Evolutionary conservation across 2,329 filamentous ascomycete genomes (phyloP).

Genomic region (Keithomyces neogunnii): DNA sequence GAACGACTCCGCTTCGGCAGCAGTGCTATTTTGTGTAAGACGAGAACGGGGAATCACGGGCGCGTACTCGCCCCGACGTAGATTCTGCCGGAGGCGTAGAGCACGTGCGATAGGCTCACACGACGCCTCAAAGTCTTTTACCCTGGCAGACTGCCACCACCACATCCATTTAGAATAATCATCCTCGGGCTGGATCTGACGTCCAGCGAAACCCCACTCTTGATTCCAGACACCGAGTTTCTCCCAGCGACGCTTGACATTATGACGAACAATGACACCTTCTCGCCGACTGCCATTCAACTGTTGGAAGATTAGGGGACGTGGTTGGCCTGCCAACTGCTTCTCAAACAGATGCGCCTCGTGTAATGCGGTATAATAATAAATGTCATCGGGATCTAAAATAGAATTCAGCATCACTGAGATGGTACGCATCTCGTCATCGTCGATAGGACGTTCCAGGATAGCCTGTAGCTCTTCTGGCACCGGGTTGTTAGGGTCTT

Average conservation of each 20-base stretch:
- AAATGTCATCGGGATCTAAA: too few relatives aligned
- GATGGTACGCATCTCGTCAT: too few relatives aligned
- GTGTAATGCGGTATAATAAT: too few relatives aligned
- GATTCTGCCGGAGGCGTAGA: conserved; percentile 1
- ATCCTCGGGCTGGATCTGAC: neutral
- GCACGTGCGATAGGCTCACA: neutral
- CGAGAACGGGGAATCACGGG: conserved; percentile 1
- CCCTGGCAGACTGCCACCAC: too few relatives aligned
- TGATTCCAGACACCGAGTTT: conserved; percentile 4
- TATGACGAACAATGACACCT: conserved; percentile 2
- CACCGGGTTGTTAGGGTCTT: too few relatives aligned
- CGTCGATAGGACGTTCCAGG: neutral
- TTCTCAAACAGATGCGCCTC: too few relatives aligned
- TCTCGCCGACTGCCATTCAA: neutral
- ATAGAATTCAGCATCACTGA: too few relatives aligned
- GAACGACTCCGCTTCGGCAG: neutral
- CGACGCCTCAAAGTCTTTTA: too few relatives aligned
- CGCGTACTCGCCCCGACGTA: neutral
- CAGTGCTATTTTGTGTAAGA: neutral
- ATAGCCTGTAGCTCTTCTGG: neutral
- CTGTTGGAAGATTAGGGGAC: neutral
- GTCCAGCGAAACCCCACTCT: conserved; percentile 1
- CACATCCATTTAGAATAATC: too few relatives aligned
- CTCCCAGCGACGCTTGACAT: conserved; percentile 3
- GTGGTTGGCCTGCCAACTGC: too few relatives aligned